Conservation (phyloP, 495 filamentous ascomycete species). For the Tuber magnatum region DNA sequence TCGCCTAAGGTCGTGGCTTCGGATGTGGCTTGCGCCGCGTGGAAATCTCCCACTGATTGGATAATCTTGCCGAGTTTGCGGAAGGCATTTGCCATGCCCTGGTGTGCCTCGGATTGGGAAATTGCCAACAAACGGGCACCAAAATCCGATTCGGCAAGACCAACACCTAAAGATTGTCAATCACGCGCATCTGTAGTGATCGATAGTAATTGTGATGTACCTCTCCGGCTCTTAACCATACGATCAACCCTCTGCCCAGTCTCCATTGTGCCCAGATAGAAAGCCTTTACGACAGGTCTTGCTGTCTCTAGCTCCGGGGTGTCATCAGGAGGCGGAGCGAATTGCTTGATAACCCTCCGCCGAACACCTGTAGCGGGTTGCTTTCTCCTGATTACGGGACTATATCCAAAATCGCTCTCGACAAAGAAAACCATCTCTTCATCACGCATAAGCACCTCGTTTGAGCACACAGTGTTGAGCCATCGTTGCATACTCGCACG, state of each 20-base stretch:
- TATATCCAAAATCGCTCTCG: slow-evolving; percentile 97
- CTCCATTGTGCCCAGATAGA: slow-evolving; percentile 94
- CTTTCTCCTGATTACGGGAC: slow-evolving; percentile 87
- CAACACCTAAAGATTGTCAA: slow-evolving; percentile 57
- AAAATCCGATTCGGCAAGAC: slow-evolving; percentile 86
- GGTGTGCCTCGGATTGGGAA: slow-evolving; percentile 80
- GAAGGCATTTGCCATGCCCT: slow-evolving; percentile 79
- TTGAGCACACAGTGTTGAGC: slow-evolving; percentile 85
- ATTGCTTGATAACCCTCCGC: slow-evolving; percentile 93
- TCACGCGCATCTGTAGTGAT: slow-evolving; percentile 2
- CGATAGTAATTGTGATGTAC: slow-evolving; percentile 47
- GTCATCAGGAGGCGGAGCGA: slow-evolving; percentile 94
- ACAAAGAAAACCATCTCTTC: slow-evolving; percentile 96
- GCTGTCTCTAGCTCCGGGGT: slow-evolving; percentile 88
- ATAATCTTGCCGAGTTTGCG: slow-evolving; percentile 90
- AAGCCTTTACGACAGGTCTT: slow-evolving; percentile 83
- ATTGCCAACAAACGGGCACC: slow-evolving; percentile 80
- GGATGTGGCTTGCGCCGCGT: slow-evolving; percentile 93
- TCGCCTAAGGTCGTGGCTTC: slow-evolving; percentile 94
- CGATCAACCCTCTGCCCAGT: slow-evolving; percentile 90
- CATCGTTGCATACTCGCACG: slow-evolving; percentile 86
- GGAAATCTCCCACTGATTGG: slow-evolving; percentile 86
- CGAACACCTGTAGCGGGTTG: slow-evolving; percentile 95
- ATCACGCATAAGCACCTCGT: slow-evolving; percentile 87
- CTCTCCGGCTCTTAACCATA: slow-evolving; percentile 83